phyloP scores from a whole-genome alignment of 2,329 filamentous ascomycete genomes.

The Mycogone perniciosa region DNA sequence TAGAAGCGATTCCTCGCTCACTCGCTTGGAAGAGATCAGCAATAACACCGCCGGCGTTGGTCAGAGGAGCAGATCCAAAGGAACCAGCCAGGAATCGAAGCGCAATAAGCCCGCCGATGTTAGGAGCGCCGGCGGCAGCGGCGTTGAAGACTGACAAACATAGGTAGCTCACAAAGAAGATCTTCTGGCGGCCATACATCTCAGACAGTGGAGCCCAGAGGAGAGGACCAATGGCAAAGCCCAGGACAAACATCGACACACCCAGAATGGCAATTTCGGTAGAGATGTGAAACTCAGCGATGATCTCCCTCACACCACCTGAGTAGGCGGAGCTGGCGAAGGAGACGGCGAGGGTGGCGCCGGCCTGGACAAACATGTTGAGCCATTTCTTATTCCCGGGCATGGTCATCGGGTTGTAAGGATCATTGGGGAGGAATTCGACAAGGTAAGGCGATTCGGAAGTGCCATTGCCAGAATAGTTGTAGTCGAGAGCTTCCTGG shows the following conservation, averaged over 20 bases:
- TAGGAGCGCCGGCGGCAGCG: slow-evolving; percentile 49
- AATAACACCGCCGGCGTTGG: slow-evolving; percentile 57
- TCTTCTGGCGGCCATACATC: slow-evolving; percentile 52
- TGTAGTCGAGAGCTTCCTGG: slow-evolving; percentile 47
- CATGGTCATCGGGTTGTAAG: slow-evolving; percentile 60
- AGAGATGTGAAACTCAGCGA: slow-evolving; percentile 46
- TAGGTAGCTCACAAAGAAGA: slow-evolving; percentile 54
- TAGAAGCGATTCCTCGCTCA: slow-evolving; percentile 51
- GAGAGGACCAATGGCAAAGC: slow-evolving; percentile 55
- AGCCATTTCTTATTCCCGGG: slow-evolving; percentile 54
- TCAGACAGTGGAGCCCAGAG: slow-evolving; percentile 63
- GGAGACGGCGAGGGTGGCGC: slow-evolving; percentile 62
- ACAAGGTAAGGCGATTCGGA: slow-evolving; percentile 61
- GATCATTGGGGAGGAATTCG: slow-evolving; percentile 60
- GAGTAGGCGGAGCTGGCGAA: slow-evolving; percentile 65
- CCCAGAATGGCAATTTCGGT: slow-evolving; percentile 52
- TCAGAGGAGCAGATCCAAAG: slow-evolving; percentile 57
- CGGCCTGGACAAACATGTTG: slow-evolving; percentile 55
- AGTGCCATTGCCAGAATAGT: slow-evolving; percentile 57
- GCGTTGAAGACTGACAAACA: slow-evolving; percentile 56
- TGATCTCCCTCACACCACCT: slow-evolving; percentile 49
- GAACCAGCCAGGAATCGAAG: slow-evolving; percentile 62
- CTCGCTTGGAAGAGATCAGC: slow-evolving; percentile 55
- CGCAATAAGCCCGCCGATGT: slow-evolving; percentile 55
- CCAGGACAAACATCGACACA: slow-evolving; percentile 58